Evolutionary conservation across 176 grass and related monocot genomes (phyloP).

Genomic region (Eragrostis curvula): DNA sequence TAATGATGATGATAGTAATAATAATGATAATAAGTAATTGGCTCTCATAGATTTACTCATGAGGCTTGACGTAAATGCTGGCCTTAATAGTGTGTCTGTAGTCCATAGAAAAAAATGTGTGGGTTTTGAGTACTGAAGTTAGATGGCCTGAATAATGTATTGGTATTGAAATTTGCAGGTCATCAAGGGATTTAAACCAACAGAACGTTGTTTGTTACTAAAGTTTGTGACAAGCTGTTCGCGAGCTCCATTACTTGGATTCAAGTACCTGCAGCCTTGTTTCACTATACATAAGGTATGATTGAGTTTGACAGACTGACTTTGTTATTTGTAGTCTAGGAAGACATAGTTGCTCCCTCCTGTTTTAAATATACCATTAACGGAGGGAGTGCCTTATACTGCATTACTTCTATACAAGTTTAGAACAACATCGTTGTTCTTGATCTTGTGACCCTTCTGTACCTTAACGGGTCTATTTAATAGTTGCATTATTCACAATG

Average conservation of each 20-base stretch:
- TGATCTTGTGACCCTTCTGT: neutral
- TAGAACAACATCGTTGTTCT: neutral
- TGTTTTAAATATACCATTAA: too few species aligned
- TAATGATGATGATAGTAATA: neutral
- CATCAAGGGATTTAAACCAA: conserved; percentile 76
- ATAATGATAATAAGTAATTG: neutral
- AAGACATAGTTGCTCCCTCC: neutral
- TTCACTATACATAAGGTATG: conserved; percentile 98
- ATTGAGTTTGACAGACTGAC: neutral
- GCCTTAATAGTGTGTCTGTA: neutral
- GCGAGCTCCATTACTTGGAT: conserved; percentile 92
- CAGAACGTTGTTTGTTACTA: conserved; percentile 84
- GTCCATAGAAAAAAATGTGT: neutral
- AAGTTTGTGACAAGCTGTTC: conserved; percentile 99
- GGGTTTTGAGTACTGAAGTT: neutral
- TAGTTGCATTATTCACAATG: neutral
- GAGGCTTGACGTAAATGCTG: neutral
- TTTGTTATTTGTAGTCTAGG: neutral
- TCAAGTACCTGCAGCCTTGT: conserved; percentile 88
- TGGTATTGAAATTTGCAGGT: conserved; percentile 55
- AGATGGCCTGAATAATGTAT: neutral
- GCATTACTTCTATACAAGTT: neutral
- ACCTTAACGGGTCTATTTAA: neutral
- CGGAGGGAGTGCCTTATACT: neutral
- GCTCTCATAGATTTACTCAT: neutral